Conservation (phyloP, 1,139 yeast genomes). For the Pichia sorboxylosa region DNA sequence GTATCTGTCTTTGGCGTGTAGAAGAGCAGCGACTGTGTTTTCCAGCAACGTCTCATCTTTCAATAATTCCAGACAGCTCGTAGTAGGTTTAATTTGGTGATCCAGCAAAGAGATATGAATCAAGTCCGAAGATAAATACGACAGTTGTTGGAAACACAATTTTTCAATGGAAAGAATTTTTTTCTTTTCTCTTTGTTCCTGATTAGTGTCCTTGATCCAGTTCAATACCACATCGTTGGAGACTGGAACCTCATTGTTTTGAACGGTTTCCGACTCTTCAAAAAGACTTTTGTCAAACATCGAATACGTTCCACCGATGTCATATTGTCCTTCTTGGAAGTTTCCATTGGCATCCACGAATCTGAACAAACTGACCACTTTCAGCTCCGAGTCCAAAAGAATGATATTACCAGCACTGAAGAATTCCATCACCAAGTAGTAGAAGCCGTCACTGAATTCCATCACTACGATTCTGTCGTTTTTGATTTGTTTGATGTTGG, state of each 20-base stretch:
- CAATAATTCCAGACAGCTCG: conserved; percentile 18
- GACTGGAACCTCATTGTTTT: conserved; percentile 17
- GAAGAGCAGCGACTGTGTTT: conserved; percentile 34
- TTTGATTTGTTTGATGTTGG: conserved; percentile 61
- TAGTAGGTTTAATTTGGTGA: conserved; percentile 31
- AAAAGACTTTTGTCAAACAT: conserved; percentile 46
- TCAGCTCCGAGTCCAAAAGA: conserved; percentile 55
- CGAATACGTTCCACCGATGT: conserved; percentile 61
- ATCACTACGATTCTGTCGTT: conserved; percentile 72
- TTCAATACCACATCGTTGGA: conserved; percentile 27
- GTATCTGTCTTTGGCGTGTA: conserved; percentile 35
- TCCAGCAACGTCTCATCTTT: conserved; percentile 17
- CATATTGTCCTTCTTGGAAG: conserved; percentile 56
- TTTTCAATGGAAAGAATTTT: conserved; percentile 59
- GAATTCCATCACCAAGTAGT: conserved; percentile 74
- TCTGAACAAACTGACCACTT: conserved; percentile 68
- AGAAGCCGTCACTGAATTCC: conserved; percentile 71
- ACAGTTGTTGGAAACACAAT: conserved; percentile 52
- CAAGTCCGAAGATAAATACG: conserved; percentile 71
- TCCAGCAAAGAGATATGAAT: conserved; percentile 45
- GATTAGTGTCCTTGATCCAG: conserved; percentile 34
- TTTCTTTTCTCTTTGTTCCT: conserved; percentile 26
- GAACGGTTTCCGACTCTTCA: conserved; percentile 19
- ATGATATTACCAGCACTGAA: conserved; percentile 91
- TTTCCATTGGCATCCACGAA: conserved; percentile 35